Percentiles rank a stretch among this genome's conserved stretches.
Evolutionary conservation across 306 rosid species (phyloP).

Genomic region (Lathyrus sativus): DNA sequence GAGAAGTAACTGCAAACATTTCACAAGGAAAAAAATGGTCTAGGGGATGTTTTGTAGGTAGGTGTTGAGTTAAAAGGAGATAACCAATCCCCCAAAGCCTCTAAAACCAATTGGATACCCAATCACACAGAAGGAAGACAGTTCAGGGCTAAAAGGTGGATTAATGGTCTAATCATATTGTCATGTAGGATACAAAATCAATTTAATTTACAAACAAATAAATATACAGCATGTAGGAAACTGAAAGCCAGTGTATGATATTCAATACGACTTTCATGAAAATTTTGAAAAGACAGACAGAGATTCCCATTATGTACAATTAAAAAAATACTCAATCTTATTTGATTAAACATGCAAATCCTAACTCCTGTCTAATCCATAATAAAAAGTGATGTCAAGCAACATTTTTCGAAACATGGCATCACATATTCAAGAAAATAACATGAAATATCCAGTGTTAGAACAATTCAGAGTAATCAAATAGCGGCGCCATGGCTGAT

Average conservation of each 20-base stretch:
- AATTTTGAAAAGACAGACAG: not conserved
- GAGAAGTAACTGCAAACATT: slow-evolving; percentile 9
- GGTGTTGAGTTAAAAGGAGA: not conserved
- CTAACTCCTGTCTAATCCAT: too few species aligned
- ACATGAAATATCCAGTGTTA: not conserved
- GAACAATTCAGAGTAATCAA: not conserved
- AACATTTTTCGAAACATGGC: not conserved
- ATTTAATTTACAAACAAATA: slow-evolving; percentile 19
- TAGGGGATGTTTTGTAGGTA: slow-evolving; percentile 2
- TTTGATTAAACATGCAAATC: too few species aligned
- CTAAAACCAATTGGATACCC: slow-evolving; percentile 11
- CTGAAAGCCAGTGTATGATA: slow-evolving; percentile 16
- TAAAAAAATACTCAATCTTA: too few species aligned
- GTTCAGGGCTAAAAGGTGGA: not conserved
- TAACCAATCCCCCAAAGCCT: not conserved
- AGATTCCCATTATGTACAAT: too few species aligned
- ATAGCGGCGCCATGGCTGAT: too few species aligned
- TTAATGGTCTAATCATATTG: not conserved
- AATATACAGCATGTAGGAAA: slow-evolving; percentile 2
- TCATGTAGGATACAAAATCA: not conserved
- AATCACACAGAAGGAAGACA: not conserved
- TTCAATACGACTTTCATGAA: not conserved
- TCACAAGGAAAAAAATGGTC: slow-evolving; percentile 8
- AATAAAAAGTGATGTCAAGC: not conserved
- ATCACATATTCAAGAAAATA: not conserved